phyloP scores from a whole-genome alignment of 257 asterid genomes.

The Paulownia fortunei region DNA sequence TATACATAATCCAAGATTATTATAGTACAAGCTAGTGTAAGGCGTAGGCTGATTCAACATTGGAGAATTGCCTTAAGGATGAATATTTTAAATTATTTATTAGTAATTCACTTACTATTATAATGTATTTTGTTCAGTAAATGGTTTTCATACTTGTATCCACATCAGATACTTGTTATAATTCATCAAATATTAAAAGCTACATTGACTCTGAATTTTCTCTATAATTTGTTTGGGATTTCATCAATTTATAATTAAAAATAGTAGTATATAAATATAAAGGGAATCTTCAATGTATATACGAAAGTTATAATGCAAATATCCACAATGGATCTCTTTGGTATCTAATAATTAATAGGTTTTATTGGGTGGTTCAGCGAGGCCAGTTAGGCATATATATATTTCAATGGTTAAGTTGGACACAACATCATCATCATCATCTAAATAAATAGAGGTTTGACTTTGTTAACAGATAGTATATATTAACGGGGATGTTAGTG shows the following conservation, averaged over 20 bases:
- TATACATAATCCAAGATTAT: no score
- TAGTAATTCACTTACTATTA: no score
- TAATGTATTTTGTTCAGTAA: no score
- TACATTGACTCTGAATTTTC: slow-evolving; percentile 30
- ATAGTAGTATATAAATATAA: not conserved
- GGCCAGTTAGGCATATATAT: not conserved
- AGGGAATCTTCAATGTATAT: slow-evolving; percentile 45
- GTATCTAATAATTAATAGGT: slow-evolving; percentile 27
- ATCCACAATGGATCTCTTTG: slow-evolving; percentile 40
- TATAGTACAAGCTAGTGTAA: not conserved
- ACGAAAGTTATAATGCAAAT: slow-evolving; percentile 38
- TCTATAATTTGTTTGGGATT: no score
- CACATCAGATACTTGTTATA: slow-evolving; percentile 23
- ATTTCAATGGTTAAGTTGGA: slow-evolving; percentile 9
- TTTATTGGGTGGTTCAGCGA: not conserved
- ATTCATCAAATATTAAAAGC: not conserved
- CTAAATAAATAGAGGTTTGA: slow-evolving; percentile 41
- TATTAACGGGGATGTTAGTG: no score
- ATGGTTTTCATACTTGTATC: slow-evolving; percentile 25
- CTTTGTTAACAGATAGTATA: slow-evolving; percentile 27
- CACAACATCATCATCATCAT: slow-evolving; percentile 28
- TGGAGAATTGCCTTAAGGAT: no score
- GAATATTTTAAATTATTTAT: no score
- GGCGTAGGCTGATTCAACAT: slow-evolving; percentile 12
- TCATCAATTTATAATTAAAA: no score